Evolutionary conservation across 192 early-diverging fungal species (phyloP).

Genomic region (Backusella luteola): DNA sequence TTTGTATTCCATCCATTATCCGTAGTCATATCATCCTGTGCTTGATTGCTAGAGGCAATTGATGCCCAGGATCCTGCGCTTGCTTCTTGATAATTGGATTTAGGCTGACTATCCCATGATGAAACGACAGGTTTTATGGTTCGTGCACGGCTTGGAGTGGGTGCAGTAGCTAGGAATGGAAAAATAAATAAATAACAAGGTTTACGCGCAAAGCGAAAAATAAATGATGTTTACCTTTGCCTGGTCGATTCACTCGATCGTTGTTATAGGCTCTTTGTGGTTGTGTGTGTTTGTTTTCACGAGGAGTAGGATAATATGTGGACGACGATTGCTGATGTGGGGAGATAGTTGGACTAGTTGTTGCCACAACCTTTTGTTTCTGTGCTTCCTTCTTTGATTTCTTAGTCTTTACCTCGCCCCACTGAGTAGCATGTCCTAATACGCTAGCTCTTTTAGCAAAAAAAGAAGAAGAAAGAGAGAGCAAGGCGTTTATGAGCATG

Average conservation of each 20-base stretch:
- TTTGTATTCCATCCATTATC: conserved; percentile 2
- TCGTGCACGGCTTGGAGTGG: conserved; percentile 7
- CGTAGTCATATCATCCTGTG: background rate
- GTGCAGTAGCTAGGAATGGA: background rate
- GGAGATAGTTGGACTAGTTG: conserved; percentile 1
- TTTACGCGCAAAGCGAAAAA: background rate
- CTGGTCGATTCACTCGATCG: conserved; percentile 14
- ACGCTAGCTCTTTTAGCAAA: background rate
- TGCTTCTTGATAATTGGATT: conserved; percentile 6
- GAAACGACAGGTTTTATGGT: background rate
- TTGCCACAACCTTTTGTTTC: conserved; percentile 46
- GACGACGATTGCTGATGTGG: background rate
- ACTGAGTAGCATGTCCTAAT: conserved; percentile 75
- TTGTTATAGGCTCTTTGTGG: conserved; percentile 8
- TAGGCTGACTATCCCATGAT: conserved; percentile 13
- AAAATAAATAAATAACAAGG: background rate
- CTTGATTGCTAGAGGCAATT: conserved; percentile 24
- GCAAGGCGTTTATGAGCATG: background rate
- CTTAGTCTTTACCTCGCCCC: conserved; percentile 84
- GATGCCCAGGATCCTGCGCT: conserved; percentile 45
- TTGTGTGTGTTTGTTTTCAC: conserved; percentile 23
- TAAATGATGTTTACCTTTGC: conserved; percentile 15
- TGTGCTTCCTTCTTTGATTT: conserved; percentile 61
- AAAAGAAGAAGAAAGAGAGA: background rate
- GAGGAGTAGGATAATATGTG: conserved; percentile 10